Percentiles rank a stretch among this genome's conserved stretches.
These are phyloP conservation scores for Karstenula rhodostoma DNA, from an alignment of 2,329 filamentous ascomycete genomes.

Conservation along the genomic window DNA sequence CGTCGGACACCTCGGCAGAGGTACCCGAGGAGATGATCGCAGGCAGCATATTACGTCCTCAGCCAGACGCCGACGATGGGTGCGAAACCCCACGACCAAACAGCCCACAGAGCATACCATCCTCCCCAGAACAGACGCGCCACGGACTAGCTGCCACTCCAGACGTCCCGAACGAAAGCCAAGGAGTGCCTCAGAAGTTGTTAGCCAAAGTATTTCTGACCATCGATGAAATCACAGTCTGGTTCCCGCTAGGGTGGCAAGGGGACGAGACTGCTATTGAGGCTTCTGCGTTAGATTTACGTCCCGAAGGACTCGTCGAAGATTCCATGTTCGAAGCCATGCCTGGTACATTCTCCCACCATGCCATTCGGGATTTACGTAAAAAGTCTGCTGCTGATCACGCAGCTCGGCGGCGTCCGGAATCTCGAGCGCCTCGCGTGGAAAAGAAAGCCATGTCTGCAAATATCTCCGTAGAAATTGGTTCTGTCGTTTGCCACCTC, in stretches of 20 bases:
- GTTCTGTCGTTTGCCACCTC: constrained; percentile 43
- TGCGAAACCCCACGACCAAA: constrained; percentile 50
- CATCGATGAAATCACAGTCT: constrained; percentile 49
- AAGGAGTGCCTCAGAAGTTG: constrained; percentile 18
- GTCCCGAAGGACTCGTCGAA: constrained; percentile 40
- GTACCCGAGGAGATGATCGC: constrained; percentile 42
- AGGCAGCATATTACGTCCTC: constrained; percentile 40
- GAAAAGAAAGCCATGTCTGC: constrained; percentile 21
- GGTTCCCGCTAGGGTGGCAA: constrained; percentile 46
- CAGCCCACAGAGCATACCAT: constrained; percentile 38
- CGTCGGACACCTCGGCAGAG: constrained; percentile 35
- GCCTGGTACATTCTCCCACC: constrained; percentile 58
- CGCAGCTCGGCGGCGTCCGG: constrained; percentile 28
- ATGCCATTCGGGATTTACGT: constrained; percentile 52
- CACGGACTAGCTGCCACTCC: not conserved
- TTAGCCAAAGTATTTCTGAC: constrained; percentile 45
- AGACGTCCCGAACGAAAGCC: not conserved
- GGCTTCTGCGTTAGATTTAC: constrained; percentile 32
- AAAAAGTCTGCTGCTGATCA: constrained; percentile 35
- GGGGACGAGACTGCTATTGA: constrained; percentile 26
- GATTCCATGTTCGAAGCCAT: constrained; percentile 52
- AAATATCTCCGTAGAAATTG: constrained; percentile 42
- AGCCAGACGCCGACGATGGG: constrained; percentile 44
- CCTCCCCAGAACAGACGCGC: constrained; percentile 21
- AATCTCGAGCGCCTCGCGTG: constrained; percentile 14